Evolutionary conservation across 805 yeast genomes (phyloP).

Genomic region (Nakazawaea pomicola): DNA sequence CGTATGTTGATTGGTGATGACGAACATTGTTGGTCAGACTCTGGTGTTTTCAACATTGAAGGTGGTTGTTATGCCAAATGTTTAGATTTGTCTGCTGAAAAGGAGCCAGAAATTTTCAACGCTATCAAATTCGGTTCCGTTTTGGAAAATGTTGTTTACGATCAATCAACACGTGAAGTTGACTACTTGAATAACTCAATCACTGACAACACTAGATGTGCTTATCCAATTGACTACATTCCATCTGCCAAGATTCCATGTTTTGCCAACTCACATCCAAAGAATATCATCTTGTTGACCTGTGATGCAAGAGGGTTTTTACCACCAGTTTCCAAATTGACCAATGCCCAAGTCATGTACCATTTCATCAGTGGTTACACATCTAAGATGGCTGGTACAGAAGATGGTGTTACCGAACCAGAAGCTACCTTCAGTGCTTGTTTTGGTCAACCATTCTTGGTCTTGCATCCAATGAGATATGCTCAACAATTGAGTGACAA

Average conservation of each 20-base stretch:
- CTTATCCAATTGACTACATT: constrained; percentile 95
- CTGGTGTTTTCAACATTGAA: constrained; percentile 98
- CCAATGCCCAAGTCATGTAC: constrained; percentile 97
- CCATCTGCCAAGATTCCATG: constrained; percentile 97
- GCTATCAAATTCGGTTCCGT: constrained; percentile 94
- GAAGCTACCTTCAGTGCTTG: constrained; percentile 97
- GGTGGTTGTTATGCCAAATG: constrained; percentile 99
- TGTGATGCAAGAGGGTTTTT: constrained; percentile 98
- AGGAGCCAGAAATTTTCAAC: constrained; percentile 96
- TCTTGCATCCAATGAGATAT: constrained; percentile 95
- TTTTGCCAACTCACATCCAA: constrained; percentile 83
- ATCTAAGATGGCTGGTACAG: constrained; percentile 99
- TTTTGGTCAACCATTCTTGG: constrained; percentile 98
- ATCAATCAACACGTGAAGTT: constrained; percentile 71
- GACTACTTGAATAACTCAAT: constrained; percentile 78
- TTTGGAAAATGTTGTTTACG: constrained; percentile 88
- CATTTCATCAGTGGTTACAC: constrained; percentile 98
- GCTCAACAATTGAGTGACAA: constrained; percentile 94
- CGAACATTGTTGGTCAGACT: constrained; percentile 98
- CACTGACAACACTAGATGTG: constrained; percentile 98
- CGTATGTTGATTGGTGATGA: constrained; percentile 95
- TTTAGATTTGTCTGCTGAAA: constrained; percentile 80
- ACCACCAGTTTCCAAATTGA: constrained; percentile 92
- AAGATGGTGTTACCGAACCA: constrained; percentile 97
- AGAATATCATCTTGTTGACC: constrained; percentile 85